Conservation (phyloP, 2,329 filamentous ascomycete genomes). For the Phoma sp. region DNA sequence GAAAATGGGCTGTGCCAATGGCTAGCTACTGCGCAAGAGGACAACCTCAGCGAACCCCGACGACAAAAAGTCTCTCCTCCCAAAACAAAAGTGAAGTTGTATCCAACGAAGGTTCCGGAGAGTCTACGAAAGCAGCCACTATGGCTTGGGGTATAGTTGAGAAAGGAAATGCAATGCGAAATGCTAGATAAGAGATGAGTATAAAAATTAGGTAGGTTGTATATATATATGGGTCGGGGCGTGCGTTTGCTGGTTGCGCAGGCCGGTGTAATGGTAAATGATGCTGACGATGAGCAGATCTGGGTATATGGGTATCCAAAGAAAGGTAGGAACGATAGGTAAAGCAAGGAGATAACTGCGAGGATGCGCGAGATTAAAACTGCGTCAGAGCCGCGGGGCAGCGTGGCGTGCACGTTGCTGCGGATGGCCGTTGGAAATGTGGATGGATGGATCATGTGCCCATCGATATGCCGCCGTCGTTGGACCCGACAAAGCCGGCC, state of each 20-base stretch:
- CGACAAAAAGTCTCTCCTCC: background rate
- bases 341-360: background rate
- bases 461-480: slow-evolving; percentile 29
- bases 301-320: slow-evolving; percentile 28
- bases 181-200: background rate
- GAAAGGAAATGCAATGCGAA: background rate
- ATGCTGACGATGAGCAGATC: background rate
- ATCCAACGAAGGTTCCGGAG: slow-evolving; percentile 9
- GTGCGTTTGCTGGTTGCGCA: background rate
- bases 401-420: slow-evolving; percentile 3
- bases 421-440: background rate
- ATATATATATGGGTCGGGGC: background rate
- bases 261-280: background rate
- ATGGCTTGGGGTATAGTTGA: slow-evolving; percentile 9
- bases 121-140: slow-evolving; percentile 6
- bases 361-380: background rate
- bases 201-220: slow-evolving; percentile 5
- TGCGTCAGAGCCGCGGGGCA: slow-evolving; percentile 6
- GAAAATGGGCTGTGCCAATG: background rate
- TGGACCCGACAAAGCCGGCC: slow-evolving; percentile 36
- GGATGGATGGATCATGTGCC: slow-evolving; percentile 9
- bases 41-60: background rate
- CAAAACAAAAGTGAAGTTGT: background rate
- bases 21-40: background rate
- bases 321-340: slow-evolving; percentile 7